Evolutionary conservation across 2,329 filamentous ascomycete genomes (phyloP), one percentile per base, ranked within the genome.

Genomic region (Fusarium palustre): DNA sequence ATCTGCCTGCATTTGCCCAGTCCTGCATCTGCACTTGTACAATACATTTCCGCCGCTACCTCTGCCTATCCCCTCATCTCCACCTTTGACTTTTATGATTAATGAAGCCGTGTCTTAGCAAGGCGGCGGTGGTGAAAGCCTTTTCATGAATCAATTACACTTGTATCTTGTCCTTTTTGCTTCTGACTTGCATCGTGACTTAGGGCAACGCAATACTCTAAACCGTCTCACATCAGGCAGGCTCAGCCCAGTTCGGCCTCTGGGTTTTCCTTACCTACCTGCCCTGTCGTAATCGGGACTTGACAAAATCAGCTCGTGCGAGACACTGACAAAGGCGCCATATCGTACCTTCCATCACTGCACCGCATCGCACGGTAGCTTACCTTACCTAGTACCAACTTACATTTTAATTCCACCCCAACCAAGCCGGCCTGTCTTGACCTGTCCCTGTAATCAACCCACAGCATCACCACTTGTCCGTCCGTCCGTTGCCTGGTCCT

Each of bases 401-500:
- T 38, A 38, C 36, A 41, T 41, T 52, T 52, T 52, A 58, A 72
- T 69, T 68, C 70, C 67, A 71, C 49, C 48, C 48, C 48, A 28
- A 52, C 36, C 34, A 41, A 28, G 25, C 48, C 48, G 36, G 48
- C 25, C 34, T 25, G 33, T 52, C 48, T 41, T 52, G 48, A 70
- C 64, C 68, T 65, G 72, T 74, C 72, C 72, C 70, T 71, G 68
- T 59, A 70, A 59, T 39, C 47, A 50, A 52, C 72, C 63, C 68
- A 70, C 58, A 71, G 63, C 72, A 74, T 74, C 71, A 72, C 70
- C 70, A 62, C 42, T 28, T n/a, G 42, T n/a, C 42, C 42, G 42
- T 18, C 42, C 24, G 48, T 57, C 62, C 55, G 25, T 60, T 52
- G 58, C 52, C 50, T 50, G 50, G 52, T 49, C 42, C 48, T 52